These are phyloP conservation scores for Phytophthora pseudosyringae DNA, from an alignment of 352 stramenopile genomes.

Conservation along the genomic window DNA sequence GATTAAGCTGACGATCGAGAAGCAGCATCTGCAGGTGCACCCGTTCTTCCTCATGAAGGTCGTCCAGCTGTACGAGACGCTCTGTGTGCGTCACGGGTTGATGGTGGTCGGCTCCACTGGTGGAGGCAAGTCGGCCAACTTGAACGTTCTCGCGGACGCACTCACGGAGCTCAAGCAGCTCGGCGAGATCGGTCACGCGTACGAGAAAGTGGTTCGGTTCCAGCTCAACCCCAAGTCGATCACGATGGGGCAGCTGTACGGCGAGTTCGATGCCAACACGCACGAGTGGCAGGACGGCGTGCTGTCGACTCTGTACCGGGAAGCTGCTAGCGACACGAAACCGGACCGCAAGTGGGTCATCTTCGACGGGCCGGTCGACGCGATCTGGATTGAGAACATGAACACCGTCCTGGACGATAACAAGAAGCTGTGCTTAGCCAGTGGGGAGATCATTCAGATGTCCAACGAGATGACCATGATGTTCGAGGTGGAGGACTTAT, in stretches of 20 bases:
- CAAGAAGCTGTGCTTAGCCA: constrained; percentile 95
- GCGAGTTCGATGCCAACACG: constrained; percentile 95
- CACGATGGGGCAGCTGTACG: constrained; percentile 96
- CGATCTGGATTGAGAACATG: constrained; percentile 98
- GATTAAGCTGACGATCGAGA: constrained; percentile 90
- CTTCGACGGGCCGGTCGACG: constrained; percentile 95
- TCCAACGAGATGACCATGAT: constrained; percentile 97
- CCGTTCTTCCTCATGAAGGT: constrained; percentile 94
- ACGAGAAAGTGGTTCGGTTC: constrained; percentile 87
- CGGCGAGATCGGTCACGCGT: constrained; percentile 75
- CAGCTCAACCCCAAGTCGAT: constrained; percentile 96
- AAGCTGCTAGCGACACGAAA: constrained; percentile 89
- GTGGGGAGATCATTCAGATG: constrained; percentile 95
- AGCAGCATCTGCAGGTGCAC: constrained; percentile 84
- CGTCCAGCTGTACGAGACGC: constrained; percentile 95
- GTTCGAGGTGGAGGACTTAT: constrained; percentile 96
- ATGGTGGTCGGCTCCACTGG: constrained; percentile 96
- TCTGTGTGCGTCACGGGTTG: constrained; percentile 94
- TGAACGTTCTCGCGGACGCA: constrained; percentile 88
- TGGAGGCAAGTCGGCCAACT: constrained; percentile 91
- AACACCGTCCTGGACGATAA: constrained; percentile 97
- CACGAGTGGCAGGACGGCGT: constrained; percentile 96
- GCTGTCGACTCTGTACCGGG: constrained; percentile 90
- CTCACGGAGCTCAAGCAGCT: constrained; percentile 88
- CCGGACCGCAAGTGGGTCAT: constrained; percentile 94